A percentile compares a stretch with the other conserved stretches of the same genome.
These are phyloP conservation scores for Scheffersomyces quercinus DNA, from an alignment of 1,139 yeast genomes.

Conservation along the genomic window DNA sequence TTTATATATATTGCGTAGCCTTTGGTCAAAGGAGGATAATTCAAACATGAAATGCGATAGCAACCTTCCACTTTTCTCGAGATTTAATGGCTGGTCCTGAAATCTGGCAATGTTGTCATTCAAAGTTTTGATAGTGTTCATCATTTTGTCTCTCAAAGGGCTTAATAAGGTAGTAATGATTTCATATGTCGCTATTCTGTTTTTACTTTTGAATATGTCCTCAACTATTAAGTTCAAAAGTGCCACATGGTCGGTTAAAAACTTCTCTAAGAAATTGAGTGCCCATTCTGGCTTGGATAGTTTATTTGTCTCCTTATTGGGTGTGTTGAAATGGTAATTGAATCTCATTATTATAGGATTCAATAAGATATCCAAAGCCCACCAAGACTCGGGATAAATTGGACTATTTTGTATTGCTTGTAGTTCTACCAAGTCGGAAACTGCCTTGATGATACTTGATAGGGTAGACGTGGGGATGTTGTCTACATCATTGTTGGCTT, in stretches of 20 bases:
- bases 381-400: constrained; percentile 47
- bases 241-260: constrained; percentile 45
- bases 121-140: constrained; percentile 26
- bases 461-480: neutral
- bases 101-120: constrained; percentile 23
- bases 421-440: constrained; percentile 30
- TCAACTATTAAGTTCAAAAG: constrained; percentile 36
- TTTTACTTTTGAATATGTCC: constrained; percentile 28
- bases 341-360: constrained; percentile 63
- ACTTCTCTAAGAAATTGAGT: constrained; percentile 54
- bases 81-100: constrained; percentile 19
- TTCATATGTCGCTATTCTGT: constrained; percentile 43
- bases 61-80: constrained; percentile 47
- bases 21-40: constrained; percentile 58
- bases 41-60: constrained; percentile 65
- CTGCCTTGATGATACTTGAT: neutral
- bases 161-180: constrained; percentile 55
- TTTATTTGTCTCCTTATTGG: constrained; percentile 61
- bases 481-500: neutral
- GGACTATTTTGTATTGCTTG: constrained; percentile 37
- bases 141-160: constrained; percentile 52
- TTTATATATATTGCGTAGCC: constrained; percentile 52
- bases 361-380: constrained; percentile 60
- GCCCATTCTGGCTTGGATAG: constrained; percentile 82
- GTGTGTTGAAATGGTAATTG: constrained; percentile 68